Base-by-base conservation (phyloP, 2,329 filamentous ascomycete species). In the Fusarium temperatum region DNA sequence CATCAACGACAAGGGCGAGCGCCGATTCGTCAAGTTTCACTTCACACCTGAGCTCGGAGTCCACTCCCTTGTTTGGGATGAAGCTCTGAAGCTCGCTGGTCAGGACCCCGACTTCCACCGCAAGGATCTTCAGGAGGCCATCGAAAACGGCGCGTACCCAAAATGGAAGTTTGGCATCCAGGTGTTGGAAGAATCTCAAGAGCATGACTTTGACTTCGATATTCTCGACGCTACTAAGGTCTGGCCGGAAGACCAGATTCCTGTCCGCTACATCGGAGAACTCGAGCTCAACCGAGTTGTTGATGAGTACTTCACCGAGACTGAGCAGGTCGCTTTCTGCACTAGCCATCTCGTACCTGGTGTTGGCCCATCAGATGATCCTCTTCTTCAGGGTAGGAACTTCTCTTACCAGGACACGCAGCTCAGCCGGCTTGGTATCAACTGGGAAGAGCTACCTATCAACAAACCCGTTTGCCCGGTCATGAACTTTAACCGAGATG, bases 161-260 rank as follows among this genome's bases (percentile, higher is more conserved):
- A 92, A 90, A 78, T 96, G 93, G 93, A 92, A 92, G 78, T 94
- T 96, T 67, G 93, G 92, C 48, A 91, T 97, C n/a, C 94, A 97
- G 78, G 86, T 91, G 8, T 88, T 96, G 28, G 89, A 92, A 0
- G 93, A 96, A 73, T 87, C 87, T 14, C 87, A 91, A 55, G 89
- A 94, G 79, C 86, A 96, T 70, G 89, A 93, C 22, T 97, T 96
- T 69, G 94, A 96, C 12, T 96, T 96, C 69, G 94, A 96, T 77
- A 92, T 96, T 36, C 88, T 97, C 4, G 94, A 97, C 75, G 91
- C 94, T 2, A 97, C 94, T 42, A 96, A 97, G 84, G 82, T 96
- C 32, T 96, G 94, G 93, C 94, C 94, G 0, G 93, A 96, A 79
- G 92, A 96, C 18, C 82, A 91, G 0, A 85, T 95, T 0, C 94